Evolutionary conservation across 495 filamentous ascomycete genomes (phyloP).

Genomic region (Penicillium diatomitis): DNA sequence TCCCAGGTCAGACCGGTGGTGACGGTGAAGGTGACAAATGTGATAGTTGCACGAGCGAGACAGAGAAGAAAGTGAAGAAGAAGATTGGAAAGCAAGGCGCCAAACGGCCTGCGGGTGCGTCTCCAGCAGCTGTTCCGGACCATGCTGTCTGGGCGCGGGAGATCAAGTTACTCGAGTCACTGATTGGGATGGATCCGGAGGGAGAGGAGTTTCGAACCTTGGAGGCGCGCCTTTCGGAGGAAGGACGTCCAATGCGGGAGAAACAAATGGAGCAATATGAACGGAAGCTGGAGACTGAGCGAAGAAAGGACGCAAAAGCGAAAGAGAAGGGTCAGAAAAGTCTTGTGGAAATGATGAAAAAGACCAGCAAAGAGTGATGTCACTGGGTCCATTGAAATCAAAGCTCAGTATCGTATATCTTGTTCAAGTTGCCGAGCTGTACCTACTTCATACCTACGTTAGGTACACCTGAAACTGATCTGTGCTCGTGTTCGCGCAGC

Average conservation of each 20-base stretch:
- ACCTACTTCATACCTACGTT: no score
- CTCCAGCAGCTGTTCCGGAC: constrained; percentile 46
- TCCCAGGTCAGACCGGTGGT: constrained; percentile 7
- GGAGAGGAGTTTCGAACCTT: constrained; percentile 55
- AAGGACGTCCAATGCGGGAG: constrained; percentile 59
- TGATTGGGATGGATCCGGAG: constrained; percentile 75
- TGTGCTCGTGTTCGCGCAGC: no score
- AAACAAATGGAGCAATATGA: constrained; percentile 71
- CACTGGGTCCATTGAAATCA: not conserved
- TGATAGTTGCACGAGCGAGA: constrained; percentile 16
- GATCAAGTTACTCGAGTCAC: constrained; percentile 78
- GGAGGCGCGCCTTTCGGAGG: constrained; percentile 53
- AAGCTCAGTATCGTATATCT: not conserved
- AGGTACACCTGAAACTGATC: no score
- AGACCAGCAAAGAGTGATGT: constrained; percentile 6
- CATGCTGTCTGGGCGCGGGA: constrained; percentile 72
- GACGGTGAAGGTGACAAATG: not conserved
- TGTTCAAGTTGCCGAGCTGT: no score
- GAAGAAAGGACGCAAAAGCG: constrained; percentile 42
- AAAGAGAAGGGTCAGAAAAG: constrained; percentile 34
- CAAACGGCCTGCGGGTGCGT: constrained; percentile 16
- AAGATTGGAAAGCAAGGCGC: constrained; percentile 16
- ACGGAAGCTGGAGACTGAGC: constrained; percentile 52
- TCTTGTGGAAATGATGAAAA: constrained; percentile 34
- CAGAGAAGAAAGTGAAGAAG: constrained; percentile 8